Percentiles rank a stretch among this genome's conserved stretches.
Conservation (phyloP, 2,329 filamentous ascomycete genomes). For the Cadophora luteo-olivacea region DNA sequence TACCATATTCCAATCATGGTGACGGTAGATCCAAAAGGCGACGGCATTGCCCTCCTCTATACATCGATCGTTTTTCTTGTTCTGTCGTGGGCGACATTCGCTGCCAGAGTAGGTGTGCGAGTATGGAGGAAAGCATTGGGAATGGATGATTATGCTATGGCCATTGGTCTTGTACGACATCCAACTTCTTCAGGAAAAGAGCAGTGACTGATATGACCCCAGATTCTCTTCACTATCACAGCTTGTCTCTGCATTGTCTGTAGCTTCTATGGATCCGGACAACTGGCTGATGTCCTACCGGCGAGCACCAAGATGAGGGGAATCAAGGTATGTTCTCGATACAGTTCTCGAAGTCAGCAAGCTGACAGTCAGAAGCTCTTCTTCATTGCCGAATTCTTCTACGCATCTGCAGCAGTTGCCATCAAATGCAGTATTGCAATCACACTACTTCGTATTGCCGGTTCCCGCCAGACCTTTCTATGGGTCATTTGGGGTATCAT, state of each 20-base stretch:
- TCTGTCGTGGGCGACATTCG: constrained; percentile 38
- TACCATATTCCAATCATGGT: constrained; percentile 32
- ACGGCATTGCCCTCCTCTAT: constrained; percentile 39
- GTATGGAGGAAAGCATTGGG: constrained; percentile 41
- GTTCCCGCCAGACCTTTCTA: constrained; percentile 40
- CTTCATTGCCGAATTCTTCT: constrained; percentile 49
- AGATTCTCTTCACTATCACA: constrained; percentile 42
- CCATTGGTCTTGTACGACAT: constrained; percentile 37
- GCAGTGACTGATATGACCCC: constrained; percentile 5
- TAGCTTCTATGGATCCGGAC: constrained; percentile 42
- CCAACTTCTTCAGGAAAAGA: not conserved
- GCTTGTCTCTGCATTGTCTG: constrained; percentile 40
- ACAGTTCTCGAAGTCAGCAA: not conserved
- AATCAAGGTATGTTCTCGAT: constrained; percentile 31
- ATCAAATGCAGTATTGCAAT: constrained; percentile 45
- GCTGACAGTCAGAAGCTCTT: constrained; percentile 42
- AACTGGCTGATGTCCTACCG: constrained; percentile 31
- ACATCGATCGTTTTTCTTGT: constrained; percentile 38
- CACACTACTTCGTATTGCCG: constrained; percentile 45
- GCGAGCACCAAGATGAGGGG: constrained; percentile 32
- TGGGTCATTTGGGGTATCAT: constrained; percentile 42
- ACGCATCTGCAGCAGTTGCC: constrained; percentile 43
- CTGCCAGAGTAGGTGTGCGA: constrained; percentile 36
- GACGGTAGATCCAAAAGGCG: constrained; percentile 33
- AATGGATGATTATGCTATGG: constrained; percentile 41